Evolutionary conservation across 1,284 basidiomycete genomes (phyloP), one percentile per base, ranked within the genome.

Genomic region (Papiliotrema terrestris): DNA sequence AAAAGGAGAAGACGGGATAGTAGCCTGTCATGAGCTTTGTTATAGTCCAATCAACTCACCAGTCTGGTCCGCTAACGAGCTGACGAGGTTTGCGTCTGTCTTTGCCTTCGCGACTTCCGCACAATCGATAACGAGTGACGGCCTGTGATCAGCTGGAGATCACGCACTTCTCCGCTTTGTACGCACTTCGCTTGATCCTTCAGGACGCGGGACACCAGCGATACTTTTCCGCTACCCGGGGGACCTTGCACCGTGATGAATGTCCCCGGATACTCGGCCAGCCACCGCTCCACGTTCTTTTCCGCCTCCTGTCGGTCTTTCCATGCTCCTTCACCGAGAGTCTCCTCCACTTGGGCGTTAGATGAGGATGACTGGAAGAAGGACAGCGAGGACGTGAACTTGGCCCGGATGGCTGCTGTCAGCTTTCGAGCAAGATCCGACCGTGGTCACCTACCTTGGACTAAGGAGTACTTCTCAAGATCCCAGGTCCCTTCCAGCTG

Each of bases 1-100:
- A 77, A 80, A 94, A 91, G 4, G 87, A 87, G 76, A 98, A 97
- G 6, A 91, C 81, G 2, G 93, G 93, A 81, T 86, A 87, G 74
- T 95, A 96, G 35, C 68, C 79, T 76, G 19, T 20, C 4, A 8
- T 15, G 14, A 54, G 32, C 3, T 17, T 17, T 44, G 20, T 35
- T 9, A 4, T 19, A 13, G 13, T 15, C 11, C n/a, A 23, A 29
- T 67, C 59, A 57, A 71, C 66, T 66, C 65, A 50, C 92, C 91
- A 0, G 89, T 92, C 73, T 96, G 88, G 13, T 76, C 78, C 1
- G 92, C 90, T 3, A 97, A 77, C 1, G 80, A 79, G 15, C 79
- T 79, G 15, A 97, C 80, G 9, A 94, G 80, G 26, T 83, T 81
- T 4, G 83, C 78, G 63, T 97, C 93, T 1, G 86, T 86, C 35